These are phyloP conservation scores for Persicaria maculosa DNA, from an alignment of 148 eudicot species.

Conservation along the genomic window DNA sequence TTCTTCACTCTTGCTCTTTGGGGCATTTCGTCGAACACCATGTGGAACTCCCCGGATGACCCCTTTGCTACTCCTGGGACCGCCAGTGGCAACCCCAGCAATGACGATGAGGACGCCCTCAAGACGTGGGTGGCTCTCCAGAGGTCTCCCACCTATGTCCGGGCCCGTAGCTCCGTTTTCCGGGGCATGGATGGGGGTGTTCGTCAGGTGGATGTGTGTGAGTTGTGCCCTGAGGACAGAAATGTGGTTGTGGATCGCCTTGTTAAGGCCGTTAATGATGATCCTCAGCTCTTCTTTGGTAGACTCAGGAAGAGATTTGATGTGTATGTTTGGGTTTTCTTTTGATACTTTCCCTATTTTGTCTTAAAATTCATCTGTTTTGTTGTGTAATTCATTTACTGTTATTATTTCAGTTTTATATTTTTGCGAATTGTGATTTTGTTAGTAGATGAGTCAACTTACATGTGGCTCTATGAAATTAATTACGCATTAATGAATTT, in stretches of 20 bases:
- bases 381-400: neutral
- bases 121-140: slow-evolving; percentile 53
- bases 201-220: slow-evolving; percentile 50
- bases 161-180: slow-evolving; percentile 56
- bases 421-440: neutral
- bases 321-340: slow-evolving; percentile 39
- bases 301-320: slow-evolving; percentile 58
- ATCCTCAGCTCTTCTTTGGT: slow-evolving; percentile 47
- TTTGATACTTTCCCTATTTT: slow-evolving; percentile 2
- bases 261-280: slow-evolving; percentile 45
- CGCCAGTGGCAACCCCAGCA: slow-evolving; percentile 9
- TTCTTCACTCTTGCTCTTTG: slow-evolving; percentile 8
- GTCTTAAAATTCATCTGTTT: neutral
- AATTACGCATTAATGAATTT: neutral
- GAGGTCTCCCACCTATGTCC: slow-evolving; percentile 48
- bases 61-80: slow-evolving; percentile 22
- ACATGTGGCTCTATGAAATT: neutral
- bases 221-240: slow-evolving; percentile 46
- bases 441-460: neutral
- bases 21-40: slow-evolving; percentile 15
- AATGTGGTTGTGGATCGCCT: slow-evolving; percentile 56
- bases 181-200: slow-evolving; percentile 45
- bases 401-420: neutral
- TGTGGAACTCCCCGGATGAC: slow-evolving; percentile 37
- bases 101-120: slow-evolving; percentile 42